A percentile compares a stretch with the other conserved stretches of the same genome.
Evolutionary conservation across 768 basidiomycete species (phyloP).

Genomic region (Mycena crocata): DNA sequence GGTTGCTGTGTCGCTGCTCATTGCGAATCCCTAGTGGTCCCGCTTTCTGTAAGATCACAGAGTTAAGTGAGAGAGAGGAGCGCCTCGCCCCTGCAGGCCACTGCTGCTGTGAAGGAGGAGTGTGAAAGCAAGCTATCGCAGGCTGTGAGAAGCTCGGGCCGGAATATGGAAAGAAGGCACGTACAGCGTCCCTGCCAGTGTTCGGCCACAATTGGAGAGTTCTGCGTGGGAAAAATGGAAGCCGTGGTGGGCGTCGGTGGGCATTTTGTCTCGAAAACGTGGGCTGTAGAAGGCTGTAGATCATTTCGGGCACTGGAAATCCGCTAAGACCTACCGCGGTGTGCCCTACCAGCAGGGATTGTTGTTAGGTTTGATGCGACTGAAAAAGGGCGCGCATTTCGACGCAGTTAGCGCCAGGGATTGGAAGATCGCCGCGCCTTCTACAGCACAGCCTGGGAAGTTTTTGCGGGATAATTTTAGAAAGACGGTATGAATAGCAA

Average conservation of each 20-base stretch:
- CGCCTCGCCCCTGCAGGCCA: neutral
- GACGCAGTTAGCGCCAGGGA: too few species aligned
- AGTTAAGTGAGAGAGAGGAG: too few species aligned
- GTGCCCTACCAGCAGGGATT: too few species aligned
- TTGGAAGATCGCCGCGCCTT: too few species aligned
- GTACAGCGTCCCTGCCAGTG: neutral
- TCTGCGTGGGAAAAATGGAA: slow-evolving; percentile 1
- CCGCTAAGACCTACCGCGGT: too few species aligned
- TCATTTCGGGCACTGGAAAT: neutral
- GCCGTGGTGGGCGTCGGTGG: neutral
- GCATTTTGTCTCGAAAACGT: neutral
- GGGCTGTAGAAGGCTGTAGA: neutral
- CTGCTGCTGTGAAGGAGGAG: slow-evolving; percentile 19
- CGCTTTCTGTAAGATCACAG: too few species aligned
- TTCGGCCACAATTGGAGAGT: neutral
- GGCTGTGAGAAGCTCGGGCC: neutral
- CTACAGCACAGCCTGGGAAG: too few species aligned
- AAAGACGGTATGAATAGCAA: too few species aligned
- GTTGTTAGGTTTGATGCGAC: too few species aligned
- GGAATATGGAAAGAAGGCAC: neutral
- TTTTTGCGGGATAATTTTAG: too few species aligned
- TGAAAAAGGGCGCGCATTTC: too few species aligned
- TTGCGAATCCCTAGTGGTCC: neutral
- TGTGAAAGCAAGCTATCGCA: neutral
- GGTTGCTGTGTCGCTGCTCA: neutral